These are phyloP conservation scores for Diaporthe amygdali DNA, from an alignment of 2,329 filamentous ascomycete species.

Conservation along the genomic window DNA sequence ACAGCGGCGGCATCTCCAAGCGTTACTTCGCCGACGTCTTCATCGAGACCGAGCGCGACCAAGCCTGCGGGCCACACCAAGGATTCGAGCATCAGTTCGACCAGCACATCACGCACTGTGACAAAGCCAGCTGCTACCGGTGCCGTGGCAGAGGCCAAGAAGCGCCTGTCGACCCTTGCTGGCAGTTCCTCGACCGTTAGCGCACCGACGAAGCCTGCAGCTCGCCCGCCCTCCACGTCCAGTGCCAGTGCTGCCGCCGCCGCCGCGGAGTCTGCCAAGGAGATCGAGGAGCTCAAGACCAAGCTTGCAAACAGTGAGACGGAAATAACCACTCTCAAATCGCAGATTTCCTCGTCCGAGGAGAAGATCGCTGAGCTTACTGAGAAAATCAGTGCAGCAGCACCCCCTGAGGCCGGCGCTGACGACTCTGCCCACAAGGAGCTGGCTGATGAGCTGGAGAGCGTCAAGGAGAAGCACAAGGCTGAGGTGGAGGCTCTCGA, in stretches of 20 bases:
- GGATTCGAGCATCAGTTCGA: conserved; percentile 26
- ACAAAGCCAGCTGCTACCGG: conserved; percentile 41
- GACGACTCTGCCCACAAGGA: conserved; percentile 46
- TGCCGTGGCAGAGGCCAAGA: conserved; percentile 56
- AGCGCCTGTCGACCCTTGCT: conserved; percentile 60
- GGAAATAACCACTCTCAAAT: conserved; percentile 62
- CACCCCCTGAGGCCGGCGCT: conserved; percentile 41
- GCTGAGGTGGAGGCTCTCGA: conserved; percentile 53
- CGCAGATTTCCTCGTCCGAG: conserved; percentile 60
- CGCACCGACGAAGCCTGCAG: conserved; percentile 44
- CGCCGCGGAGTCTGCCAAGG: conserved; percentile 54
- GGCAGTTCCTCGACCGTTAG: conserved; percentile 42
- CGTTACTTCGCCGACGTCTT: conserved; percentile 40
- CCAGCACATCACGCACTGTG: conserved; percentile 35
- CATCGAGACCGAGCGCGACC: conserved; percentile 35
- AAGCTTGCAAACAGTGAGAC: conserved; percentile 64
- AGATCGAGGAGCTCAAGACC: conserved; percentile 64
- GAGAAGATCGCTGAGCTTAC: conserved; percentile 60
- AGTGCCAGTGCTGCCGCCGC: conserved; percentile 41
- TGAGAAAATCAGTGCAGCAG: conserved; percentile 48
- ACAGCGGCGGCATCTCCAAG: conserved; percentile 40
- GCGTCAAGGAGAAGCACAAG: conserved; percentile 55
- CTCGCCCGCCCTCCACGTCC: conserved; percentile 39
- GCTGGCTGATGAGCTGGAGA: conserved; percentile 52
- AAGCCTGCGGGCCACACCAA: conserved; percentile 40